Evolutionary conservation across 2,329 filamentous ascomycete genomes (phyloP), one percentile per base, ranked within the genome.

Genomic region (Talaromyces sp.): DNA sequence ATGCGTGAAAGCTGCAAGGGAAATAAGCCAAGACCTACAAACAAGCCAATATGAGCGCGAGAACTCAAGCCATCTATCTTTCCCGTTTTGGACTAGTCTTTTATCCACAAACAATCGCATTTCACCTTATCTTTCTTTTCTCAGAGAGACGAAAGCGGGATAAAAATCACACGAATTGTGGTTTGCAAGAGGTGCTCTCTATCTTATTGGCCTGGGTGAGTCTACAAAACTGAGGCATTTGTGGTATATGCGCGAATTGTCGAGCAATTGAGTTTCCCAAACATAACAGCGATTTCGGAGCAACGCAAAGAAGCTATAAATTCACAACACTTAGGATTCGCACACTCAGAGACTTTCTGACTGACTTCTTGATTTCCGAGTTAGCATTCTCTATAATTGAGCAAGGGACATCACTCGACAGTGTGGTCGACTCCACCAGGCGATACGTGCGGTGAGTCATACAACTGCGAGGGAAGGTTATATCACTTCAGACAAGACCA

Each of bases 1-100:
- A 59, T 35, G 47, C 47, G 50, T 27, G 57, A 35, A 54, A 45
- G 59, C 64, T 65, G 64, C 59, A 65, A 62, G 64, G 64, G 64
- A 62, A 52, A 41, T 27, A 41, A 45, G 22, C 39, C 56, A 37
- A 59, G 56, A 45, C 56, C 19, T 8, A 3, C 24, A 22, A 2
- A 57, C 9, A 27, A 27, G 41, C 61, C 61, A 63, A 63, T 35
- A 8, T 19, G 27, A 57, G 39, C 11, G 50, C 60, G 39, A 14
- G 13, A 56, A 24, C 11, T 45, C 13, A 9, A 33, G 19, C 14
- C 41, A 61, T 33, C 35, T 27, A 41, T 16, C 13, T 41, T 31
- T 37, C 43, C 31, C 19, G 13, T 43, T 27, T 62, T 2, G 60
- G 60, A 3, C 39, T 59, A 59, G 56, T 45, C 5, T 43, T 5